Base-by-base conservation (phyloP, 2,329 filamentous ascomycete genomes). In the Fusarium caatingaense region DNA sequence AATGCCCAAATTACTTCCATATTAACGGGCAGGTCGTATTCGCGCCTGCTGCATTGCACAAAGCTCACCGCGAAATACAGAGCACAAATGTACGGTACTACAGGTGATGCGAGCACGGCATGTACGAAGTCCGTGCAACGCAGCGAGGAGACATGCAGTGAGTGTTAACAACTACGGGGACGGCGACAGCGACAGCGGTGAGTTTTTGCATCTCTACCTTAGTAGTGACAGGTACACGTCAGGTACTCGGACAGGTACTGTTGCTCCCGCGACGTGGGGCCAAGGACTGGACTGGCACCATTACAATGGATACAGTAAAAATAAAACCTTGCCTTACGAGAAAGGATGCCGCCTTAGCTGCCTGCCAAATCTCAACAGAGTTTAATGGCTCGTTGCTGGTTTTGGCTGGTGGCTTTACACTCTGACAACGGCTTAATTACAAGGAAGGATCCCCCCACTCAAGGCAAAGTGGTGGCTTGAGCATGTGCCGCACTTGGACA, bases 101-200 rank as follows among this genome's bases (percentile, higher is more conserved):
- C 40, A 37, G 45, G 53, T 51, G 23, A 60, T 56, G 62, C 55
- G 28, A 56, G 37, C 53, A 71, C 68, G 48, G 27, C 68, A 71
- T 65, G 68, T 71, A 71, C 68, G 68, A 71, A 69, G 60, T 44
- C 44, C n/a, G 64, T 69, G 51, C 27, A 51, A 71, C 51, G 50
- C 40, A 62, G 49, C 46, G 37, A 44, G n/a, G 13, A 21, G 20
- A 23, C 9, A 27, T 37, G 16, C 8, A 41, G 49, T 20, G 23
- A 51, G 42, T 37, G 54, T 40, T 30, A 23, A 48, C 28, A 32
- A 21, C 8, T 55, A 32, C 41, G 40, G 27, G 23, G 37, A 45
- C 16, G 48, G 34, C 48, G 28, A 47, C 34, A 18, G 32, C 32
- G 32, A 42, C n/a, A 13, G 56, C 64, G 68, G 64, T 68, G 58